Evolutionary conservation across 2,329 filamentous ascomycete genomes (phyloP).

Genomic region (Claviceps fusiformis): DNA sequence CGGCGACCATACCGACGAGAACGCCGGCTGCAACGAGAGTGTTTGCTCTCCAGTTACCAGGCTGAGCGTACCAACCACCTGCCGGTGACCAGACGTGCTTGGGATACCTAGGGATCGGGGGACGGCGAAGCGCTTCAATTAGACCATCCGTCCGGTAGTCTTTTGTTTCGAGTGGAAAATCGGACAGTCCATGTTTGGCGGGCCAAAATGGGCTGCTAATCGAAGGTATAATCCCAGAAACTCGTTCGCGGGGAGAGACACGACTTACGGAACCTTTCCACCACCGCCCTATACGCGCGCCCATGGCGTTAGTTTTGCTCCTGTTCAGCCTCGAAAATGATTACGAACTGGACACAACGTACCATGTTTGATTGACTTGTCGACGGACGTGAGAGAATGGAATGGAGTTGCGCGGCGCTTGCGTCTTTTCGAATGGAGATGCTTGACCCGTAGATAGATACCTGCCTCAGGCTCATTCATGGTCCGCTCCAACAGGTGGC

Average conservation of each 20-base stretch:
- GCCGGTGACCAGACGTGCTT: conserved; percentile 99
- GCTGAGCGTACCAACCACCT: conserved; percentile 95
- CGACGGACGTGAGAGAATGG: conserved; percentile 16
- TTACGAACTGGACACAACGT: conserved; percentile 11
- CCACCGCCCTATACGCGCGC: conserved; percentile 57
- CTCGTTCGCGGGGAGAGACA: neutral
- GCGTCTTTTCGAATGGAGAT: conserved; percentile 11
- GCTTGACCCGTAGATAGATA: neutral
- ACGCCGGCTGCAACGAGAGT: conserved; percentile 62
- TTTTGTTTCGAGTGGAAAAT: no score
- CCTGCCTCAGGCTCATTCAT: no score
- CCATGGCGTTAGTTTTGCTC: neutral
- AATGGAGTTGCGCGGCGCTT: conserved; percentile 16
- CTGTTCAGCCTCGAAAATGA: neutral
- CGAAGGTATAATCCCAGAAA: neutral
- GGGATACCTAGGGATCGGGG: conserved; percentile 53
- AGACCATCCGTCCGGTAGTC: neutral
- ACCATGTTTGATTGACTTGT: conserved; percentile 42
- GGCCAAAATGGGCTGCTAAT: conserved; percentile 3
- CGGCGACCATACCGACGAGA: conserved; percentile 52
- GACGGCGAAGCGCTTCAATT: neutral
- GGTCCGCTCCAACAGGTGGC: neutral
- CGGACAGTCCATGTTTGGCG: neutral
- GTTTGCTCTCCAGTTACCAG: conserved; percentile 89
- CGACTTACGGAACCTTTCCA: conserved; percentile 45